Percentiles rank a stretch among this genome's conserved stretches.
Evolutionary conservation across 345 rosid species (phyloP).

Genomic region (Pugionium cornutum): DNA sequence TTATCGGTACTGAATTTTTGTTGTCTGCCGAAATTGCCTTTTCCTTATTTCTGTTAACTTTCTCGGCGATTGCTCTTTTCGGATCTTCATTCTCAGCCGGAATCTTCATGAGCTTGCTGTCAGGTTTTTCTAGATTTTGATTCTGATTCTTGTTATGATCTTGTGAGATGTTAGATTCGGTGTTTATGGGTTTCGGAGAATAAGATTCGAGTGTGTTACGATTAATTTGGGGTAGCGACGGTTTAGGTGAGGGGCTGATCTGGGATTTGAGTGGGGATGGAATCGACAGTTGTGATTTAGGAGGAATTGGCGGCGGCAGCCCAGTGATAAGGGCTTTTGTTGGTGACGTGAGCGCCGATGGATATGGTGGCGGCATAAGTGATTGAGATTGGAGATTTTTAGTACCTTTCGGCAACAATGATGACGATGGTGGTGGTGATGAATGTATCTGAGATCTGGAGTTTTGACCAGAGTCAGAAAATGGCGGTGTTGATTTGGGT

Average conservation of each 20-base stretch:
- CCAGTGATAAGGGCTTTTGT: background rate
- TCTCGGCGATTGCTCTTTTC: background rate
- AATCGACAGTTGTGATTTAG: background rate
- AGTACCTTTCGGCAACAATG: background rate
- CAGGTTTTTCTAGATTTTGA: background rate
- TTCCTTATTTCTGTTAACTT: slow-evolving; percentile 7
- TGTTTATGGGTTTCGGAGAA: slow-evolving; percentile 12
- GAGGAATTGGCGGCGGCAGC: background rate
- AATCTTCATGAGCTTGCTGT: slow-evolving; percentile 8
- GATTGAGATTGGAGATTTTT: slow-evolving; percentile 13
- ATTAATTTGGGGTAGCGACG: background rate
- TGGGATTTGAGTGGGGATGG: slow-evolving; percentile 9
- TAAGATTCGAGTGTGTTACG: background rate
- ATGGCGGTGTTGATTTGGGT: slow-evolving; percentile 7
- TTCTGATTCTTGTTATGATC: background rate
- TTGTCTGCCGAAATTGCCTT: background rate
- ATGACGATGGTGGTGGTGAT: slow-evolving; percentile 15
- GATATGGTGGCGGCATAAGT: background rate
- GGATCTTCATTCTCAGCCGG: background rate
- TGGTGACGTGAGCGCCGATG: background rate
- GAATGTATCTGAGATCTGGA: slow-evolving; percentile 1
- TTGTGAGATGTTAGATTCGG: background rate
- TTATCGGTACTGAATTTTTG: background rate
- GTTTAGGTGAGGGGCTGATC: background rate
- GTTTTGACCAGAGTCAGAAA: background rate